Evolutionary conservation across 331 rosid genomes (phyloP).

Genomic region (Acacia pycnantha): DNA sequence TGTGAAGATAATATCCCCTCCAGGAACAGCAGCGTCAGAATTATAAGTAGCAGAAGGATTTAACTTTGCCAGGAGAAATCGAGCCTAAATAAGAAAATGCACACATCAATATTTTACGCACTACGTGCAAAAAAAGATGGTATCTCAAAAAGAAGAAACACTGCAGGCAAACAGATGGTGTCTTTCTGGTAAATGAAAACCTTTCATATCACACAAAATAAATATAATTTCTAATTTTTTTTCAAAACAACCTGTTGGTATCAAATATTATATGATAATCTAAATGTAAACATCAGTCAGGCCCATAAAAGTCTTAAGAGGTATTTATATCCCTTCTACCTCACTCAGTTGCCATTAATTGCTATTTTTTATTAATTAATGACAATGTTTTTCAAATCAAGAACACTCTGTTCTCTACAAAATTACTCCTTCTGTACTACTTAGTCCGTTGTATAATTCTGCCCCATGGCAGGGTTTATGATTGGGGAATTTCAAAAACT

Average conservation of each 20-base stretch:
- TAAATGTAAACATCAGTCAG: too few species aligned
- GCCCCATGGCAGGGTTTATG: background rate
- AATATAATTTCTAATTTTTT: background rate
- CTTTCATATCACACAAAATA: background rate
- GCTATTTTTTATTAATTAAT: background rate
- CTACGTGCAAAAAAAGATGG: background rate
- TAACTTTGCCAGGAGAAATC: conserved; percentile 86
- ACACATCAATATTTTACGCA: background rate
- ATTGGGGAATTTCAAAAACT: background rate
- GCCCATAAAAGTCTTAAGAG: too few species aligned
- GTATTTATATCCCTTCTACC: background rate
- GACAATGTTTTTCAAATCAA: background rate
- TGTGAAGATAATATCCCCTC: conserved; percentile 87
- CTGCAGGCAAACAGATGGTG: background rate
- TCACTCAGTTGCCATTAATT: background rate
- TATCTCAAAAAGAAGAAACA: background rate
- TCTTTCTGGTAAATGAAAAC: background rate
- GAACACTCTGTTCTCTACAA: background rate
- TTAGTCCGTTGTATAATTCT: background rate
- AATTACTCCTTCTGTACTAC: background rate
- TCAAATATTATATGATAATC: background rate
- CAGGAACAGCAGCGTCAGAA: conserved; percentile 66
- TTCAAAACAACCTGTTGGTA: background rate
- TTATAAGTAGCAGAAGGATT: conserved; percentile 90
- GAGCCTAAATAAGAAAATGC: conserved; percentile 55